Evolutionary conservation across 495 filamentous ascomycete species (phyloP), one percentile per base, ranked within the genome.

Genomic region (Penicillium antarcticum): DNA sequence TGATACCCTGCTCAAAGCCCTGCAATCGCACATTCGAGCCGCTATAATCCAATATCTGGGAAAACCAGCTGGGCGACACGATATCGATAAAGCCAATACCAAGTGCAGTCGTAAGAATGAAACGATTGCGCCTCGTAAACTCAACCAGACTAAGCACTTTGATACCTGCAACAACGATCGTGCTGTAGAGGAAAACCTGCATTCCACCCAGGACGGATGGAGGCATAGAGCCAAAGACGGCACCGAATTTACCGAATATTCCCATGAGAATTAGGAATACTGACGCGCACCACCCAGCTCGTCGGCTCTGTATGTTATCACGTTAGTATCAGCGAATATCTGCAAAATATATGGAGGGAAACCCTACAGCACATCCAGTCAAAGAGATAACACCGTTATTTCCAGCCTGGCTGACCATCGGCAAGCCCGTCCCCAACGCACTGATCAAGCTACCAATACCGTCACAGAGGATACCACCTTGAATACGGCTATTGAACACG

Each of bases 311-410:
- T 3, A 44, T 24, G 10, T 3, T 8, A 7, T 16, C 14, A 0
- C 2, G 35, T 57, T 36, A 54, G 48, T 12, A 26, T 10, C 16
- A 11, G 0, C 13, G 0, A 11, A 19, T 29, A 3, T 1, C 18
- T 10, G 9, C 12, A 7, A 7, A 1, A 29, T 31, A 21, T 17
- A n/a, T 9, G 5, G 6, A 8, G 40, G 16, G 83, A 69, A 68
- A 79, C 84, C 63, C 51, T 68, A 46, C 65, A 66, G 89, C 90
- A 67, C 89, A 94, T 13, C 89, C 79, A 1, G 89, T 92, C 29
- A 92, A 72, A 13, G 87, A 83, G 52, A 94, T 92, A 34, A 95
- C 90, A 42, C 88, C 82, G 63, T 94, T 95, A 66, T 94, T 94
- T 65, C 91, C 87, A 0, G 89, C 84, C 46, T 80, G 80, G 62